Evolutionary conservation across 192 early-diverging fungal species (phyloP).

Genomic region (Powellomyces hirtus): DNA sequence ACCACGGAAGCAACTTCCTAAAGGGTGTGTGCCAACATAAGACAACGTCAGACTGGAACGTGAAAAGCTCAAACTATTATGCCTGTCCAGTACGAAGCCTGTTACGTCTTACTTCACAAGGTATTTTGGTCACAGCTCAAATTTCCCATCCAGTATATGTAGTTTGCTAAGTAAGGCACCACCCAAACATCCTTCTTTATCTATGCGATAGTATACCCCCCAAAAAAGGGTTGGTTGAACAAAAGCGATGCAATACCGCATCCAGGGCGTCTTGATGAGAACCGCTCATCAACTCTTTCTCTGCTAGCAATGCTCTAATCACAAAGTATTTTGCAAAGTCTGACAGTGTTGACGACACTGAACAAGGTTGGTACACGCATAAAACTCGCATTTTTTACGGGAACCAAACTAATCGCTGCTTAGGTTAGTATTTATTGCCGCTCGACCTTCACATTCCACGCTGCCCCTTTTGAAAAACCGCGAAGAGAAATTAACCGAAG

Average conservation of each 20-base stretch:
- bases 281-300: background rate
- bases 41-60: too few relatives aligned
- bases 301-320: slow-evolving; percentile 2
- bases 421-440: background rate
- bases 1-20: too few relatives aligned
- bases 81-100: slow-evolving; percentile 6
- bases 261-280: background rate
- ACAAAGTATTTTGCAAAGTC: background rate
- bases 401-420: background rate
- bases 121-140: background rate
- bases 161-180: background rate
- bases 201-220: background rate
- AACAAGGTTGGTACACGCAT: background rate
- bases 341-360: background rate
- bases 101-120: background rate
- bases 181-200: background rate
- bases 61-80: too few relatives aligned
- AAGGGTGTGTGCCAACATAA: too few relatives aligned
- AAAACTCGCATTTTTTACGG: background rate
- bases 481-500: too few relatives aligned
- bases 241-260: background rate
- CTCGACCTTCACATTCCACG: background rate
- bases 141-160: background rate
- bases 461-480: background rate
- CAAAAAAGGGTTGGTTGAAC: background rate